phyloP scores from a whole-genome alignment of 495 filamentous ascomycete genomes.

The Geopyxis carbonaria region DNA sequence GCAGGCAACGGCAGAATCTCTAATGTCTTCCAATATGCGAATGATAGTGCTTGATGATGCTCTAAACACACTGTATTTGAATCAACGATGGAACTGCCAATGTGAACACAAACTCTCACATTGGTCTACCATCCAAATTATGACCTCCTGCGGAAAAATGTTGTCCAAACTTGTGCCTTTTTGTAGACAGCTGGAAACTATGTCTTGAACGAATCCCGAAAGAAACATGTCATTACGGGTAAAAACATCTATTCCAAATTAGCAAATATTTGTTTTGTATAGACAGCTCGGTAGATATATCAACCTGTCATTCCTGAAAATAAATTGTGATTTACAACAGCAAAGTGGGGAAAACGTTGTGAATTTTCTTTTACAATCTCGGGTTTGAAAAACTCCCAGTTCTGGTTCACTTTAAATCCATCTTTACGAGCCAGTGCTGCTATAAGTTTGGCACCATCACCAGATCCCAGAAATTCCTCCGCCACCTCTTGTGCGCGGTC shows the following conservation, averaged over 20 bases:
- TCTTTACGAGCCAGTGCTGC: no score
- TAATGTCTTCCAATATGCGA: slow-evolving; percentile 46
- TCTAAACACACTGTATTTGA: slow-evolving; percentile 37
- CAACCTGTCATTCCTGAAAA: neutral
- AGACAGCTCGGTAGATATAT: neutral
- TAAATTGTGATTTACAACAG: no score
- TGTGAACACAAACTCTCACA: slow-evolving; percentile 25
- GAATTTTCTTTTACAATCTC: no score
- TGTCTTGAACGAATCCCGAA: neutral
- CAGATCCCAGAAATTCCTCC: no score
- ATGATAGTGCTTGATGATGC: slow-evolving; percentile 40
- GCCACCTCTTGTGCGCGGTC: no score
- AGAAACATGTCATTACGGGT: slow-evolving; percentile 1
- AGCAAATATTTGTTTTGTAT: neutral
- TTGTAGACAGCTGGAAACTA: neutral
- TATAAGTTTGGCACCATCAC: no score
- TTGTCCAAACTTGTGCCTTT: no score
- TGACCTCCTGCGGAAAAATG: slow-evolving; percentile 48
- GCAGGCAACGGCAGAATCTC: slow-evolving; percentile 4
- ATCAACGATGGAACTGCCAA: slow-evolving; percentile 1
- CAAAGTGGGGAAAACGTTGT: no score
- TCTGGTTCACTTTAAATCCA: no score
- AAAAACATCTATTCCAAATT: neutral
- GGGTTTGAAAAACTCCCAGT: no score
- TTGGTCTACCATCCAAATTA: slow-evolving; percentile 57